These are phyloP conservation scores for Prunus salicina DNA, from an alignment of 306 rosid genomes.

Conservation along the genomic window DNA sequence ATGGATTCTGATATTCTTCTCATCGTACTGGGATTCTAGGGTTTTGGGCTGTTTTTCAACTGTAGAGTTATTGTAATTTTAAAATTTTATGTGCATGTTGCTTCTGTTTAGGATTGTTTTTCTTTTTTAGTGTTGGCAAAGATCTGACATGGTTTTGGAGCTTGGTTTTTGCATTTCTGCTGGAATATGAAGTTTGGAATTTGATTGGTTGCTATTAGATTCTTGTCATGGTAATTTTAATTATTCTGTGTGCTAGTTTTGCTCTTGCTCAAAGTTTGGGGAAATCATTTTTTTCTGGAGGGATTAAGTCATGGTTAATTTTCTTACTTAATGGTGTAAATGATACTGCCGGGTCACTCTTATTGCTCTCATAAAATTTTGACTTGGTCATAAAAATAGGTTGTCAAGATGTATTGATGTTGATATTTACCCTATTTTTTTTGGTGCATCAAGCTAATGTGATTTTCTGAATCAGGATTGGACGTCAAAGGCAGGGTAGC, in stretches of 20 bases:
- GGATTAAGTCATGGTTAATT: not conserved
- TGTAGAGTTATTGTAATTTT: not conserved
- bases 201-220: constrained; percentile 15
- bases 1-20: constrained; percentile 13
- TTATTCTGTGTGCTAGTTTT: not conserved
- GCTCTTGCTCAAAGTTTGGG: not conserved
- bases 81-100: constrained; percentile 5
- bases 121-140: constrained; percentile 3
- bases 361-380: not conserved
- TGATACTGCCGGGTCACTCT: not conserved
- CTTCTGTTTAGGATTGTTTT: constrained; percentile 13
- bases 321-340: not conserved
- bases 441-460: constrained; percentile 19
- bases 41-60: constrained; percentile 1
- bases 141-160: constrained; percentile 28
- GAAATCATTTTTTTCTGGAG: not conserved
- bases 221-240: constrained; percentile 2
- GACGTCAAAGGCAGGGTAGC: constrained; percentile 16
- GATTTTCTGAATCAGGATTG: constrained; percentile 50
- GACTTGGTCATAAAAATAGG: constrained; percentile 10
- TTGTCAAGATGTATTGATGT: not conserved
- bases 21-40: constrained; percentile 3
- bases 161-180: not conserved
- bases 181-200: not conserved
- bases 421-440: not conserved